Base-by-base conservation (phyloP, 805 yeast species). In the Saturnispora galanensis region DNA sequence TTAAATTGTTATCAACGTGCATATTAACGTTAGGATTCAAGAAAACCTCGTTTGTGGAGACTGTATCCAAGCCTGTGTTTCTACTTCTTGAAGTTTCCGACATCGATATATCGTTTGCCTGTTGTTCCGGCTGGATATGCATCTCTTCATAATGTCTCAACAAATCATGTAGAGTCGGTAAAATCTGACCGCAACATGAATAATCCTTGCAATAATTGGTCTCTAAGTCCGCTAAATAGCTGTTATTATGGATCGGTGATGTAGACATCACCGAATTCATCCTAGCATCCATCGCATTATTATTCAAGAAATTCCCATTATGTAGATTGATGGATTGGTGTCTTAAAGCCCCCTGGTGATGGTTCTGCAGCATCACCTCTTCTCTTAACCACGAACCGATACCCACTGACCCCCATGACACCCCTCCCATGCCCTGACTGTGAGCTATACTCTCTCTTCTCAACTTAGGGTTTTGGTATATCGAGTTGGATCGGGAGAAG, bases 391-490 rank as follows among this genome's bases (percentile, higher is more conserved):
- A 90, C 12, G 93, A 81, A 11, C 97, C 97, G 29, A 90, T 88
- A 26, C 95, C 83, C 46, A 89, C 78, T 3, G 95, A 88, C 17
- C 97, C 97, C 96, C 97, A 90, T 8, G 95, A 82, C 31, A 90
- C 84, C 39, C 97, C 98, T 37, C 97, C 97, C 81, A 93, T 85
- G 10, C 97, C 97, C 60, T 87, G 96, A 2, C 96, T 83, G 61
- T 90, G 97, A 29, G 97, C 96, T 47, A 93, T 79, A 47, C 89
- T 79, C 56, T 90, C 97, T 51, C 97, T 72, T 58, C 95, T 76
- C 50, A 88, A 75, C 50, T 79, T 63, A n/a, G 69, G 65, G 47
- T 61, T 61, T 38, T 63, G 65, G 56, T 73, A 50, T 56, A 71
- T 54, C 50, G 68, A 61, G 36, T 61, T 62, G 15, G 57, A 52